Percentiles rank a stretch among this genome's conserved stretches.
phyloP scores from a whole-genome alignment of 1,284 basidiomycete genomes.

The Tremellales sp. region DNA sequence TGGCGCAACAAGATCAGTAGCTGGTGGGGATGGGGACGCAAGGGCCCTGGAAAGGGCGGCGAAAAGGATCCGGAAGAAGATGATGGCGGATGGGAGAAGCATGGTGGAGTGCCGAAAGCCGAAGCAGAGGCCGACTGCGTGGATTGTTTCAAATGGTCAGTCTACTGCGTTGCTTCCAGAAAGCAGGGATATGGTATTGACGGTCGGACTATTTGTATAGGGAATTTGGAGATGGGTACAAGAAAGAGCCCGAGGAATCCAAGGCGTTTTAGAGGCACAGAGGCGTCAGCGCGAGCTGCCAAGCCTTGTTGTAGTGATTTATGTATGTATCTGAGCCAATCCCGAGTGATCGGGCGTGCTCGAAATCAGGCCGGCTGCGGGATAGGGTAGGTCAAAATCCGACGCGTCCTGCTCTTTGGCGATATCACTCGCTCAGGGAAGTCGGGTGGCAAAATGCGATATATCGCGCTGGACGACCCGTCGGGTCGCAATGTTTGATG shows the following conservation, averaged over 20 bases:
- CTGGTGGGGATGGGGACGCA: conserved; percentile 38
- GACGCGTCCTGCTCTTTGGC: no score
- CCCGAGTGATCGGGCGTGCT: no score
- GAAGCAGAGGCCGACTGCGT: conserved; percentile 44
- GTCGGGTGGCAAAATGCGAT: no score
- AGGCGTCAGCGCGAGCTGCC: no score
- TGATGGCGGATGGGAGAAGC: conserved; percentile 40
- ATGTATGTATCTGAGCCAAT: no score
- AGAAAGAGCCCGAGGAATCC: conserved; percentile 15
- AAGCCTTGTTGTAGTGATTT: no score
- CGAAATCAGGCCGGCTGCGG: no score
- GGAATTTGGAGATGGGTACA: conserved; percentile 44
- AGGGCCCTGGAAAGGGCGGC: conserved; percentile 23
- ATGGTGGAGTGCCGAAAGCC: conserved; percentile 46
- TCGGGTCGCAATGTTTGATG: no score
- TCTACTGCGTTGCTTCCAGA: neutral
- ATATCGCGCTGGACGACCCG: no score
- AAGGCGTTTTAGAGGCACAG: no score
- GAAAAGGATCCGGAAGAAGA: conserved; percentile 22
- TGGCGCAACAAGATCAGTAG: conserved; percentile 5
- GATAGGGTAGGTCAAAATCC: no score
- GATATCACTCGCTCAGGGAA: no score
- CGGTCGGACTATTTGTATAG: conserved; percentile 45
- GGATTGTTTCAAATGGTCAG: conserved; percentile 49
- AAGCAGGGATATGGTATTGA: neutral